Evolutionary conservation across 169 alveolate genomes (phyloP).

Genomic region (Fabrea salina): DNA sequence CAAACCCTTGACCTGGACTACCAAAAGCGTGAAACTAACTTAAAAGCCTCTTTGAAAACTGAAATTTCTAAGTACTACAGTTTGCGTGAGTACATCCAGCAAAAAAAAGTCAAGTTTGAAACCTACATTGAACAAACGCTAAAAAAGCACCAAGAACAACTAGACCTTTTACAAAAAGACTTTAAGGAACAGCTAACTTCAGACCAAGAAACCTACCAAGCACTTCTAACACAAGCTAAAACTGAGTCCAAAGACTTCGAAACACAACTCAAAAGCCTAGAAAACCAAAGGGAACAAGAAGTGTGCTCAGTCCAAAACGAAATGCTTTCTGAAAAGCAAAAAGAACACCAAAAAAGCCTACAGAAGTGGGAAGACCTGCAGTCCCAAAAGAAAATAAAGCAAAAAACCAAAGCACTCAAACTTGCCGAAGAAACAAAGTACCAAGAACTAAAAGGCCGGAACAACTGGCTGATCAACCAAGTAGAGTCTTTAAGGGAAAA

Average conservation of each 20-base stretch:
- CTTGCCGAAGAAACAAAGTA: not conserved
- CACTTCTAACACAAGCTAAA: not conserved
- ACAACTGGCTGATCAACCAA: not conserved
- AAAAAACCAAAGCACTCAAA: not conserved
- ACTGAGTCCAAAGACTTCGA: not conserved
- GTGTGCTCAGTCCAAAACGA: not conserved
- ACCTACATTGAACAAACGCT: not conserved
- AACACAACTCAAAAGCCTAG: not conserved
- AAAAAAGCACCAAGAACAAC: not conserved
- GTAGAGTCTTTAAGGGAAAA: conserved; percentile 22
- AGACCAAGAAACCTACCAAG: not conserved
- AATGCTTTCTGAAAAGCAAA: not conserved
- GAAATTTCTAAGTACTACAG: not conserved
- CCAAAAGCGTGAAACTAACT: not conserved
- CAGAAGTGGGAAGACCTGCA: not conserved
- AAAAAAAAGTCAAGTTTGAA: not conserved
- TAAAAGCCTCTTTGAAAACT: not conserved
- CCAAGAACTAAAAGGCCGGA: not conserved
- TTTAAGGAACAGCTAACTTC: not conserved
- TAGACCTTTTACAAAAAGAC: not conserved
- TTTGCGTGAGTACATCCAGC: not conserved
- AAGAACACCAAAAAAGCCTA: conserved; percentile 3
- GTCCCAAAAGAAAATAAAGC: not conserved
- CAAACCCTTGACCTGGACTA: not conserved
- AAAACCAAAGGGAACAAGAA: not conserved